phyloP scores from a whole-genome alignment of 495 filamentous ascomycete species.

The Podospora tetraspora region DNA sequence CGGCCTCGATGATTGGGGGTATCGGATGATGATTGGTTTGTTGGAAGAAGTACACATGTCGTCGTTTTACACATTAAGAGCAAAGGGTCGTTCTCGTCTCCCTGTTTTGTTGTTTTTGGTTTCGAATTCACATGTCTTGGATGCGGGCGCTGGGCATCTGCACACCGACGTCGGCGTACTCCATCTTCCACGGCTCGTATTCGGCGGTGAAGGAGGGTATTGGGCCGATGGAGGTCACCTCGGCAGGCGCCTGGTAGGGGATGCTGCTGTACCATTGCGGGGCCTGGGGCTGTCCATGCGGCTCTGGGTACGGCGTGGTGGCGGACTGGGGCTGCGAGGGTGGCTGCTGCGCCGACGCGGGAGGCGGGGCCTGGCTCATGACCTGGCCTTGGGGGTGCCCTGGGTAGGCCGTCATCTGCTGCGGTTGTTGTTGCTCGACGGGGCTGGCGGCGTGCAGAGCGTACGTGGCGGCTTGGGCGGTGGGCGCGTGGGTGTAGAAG shows the following conservation, averaged over 20 bases:
- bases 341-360: slow-evolving; percentile 19
- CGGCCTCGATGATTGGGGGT: neutral
- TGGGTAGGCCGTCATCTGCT: slow-evolving; percentile 22
- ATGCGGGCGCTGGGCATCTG: slow-evolving; percentile 46
- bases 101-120: neutral
- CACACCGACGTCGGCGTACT: slow-evolving; percentile 41
- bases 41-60: neutral
- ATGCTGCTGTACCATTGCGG: slow-evolving; percentile 41
- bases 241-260: slow-evolving; percentile 41
- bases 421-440: slow-evolving; percentile 31
- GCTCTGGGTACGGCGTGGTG: slow-evolving; percentile 33
- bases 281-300: slow-evolving; percentile 25
- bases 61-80: neutral
- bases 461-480: slow-evolving; percentile 36
- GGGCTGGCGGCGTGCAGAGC: slow-evolving; percentile 37
- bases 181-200: slow-evolving; percentile 43
- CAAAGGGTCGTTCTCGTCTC: neutral
- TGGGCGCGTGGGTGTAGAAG: slow-evolving; percentile 43
- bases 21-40: neutral
- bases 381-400: slow-evolving; percentile 20
- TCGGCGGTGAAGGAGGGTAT: slow-evolving; percentile 32
- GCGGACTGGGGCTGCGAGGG: slow-evolving; percentile 19
- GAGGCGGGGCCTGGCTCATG: slow-evolving; percentile 13
- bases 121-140: slow-evolving; percentile 34
- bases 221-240: slow-evolving; percentile 37